phyloP scores from a whole-genome alignment of 768 basidiomycete genomes.

The Lactarius deliciosus region DNA sequence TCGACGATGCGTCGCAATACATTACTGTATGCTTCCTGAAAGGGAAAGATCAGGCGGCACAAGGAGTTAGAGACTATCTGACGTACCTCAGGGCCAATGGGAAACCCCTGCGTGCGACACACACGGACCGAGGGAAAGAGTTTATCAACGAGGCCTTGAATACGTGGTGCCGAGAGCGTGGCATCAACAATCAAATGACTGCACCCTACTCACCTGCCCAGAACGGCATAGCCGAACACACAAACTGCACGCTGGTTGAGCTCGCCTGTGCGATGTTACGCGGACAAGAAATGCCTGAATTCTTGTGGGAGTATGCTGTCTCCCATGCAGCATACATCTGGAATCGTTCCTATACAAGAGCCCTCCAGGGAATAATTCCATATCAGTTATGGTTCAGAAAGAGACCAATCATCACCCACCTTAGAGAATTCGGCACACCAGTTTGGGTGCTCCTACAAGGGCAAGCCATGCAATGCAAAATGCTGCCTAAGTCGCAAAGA shows the following conservation, averaged over 20 bases:
- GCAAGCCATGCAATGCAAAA: not conserved
- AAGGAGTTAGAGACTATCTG: not conserved
- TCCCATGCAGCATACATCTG: no score
- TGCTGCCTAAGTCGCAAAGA: not conserved
- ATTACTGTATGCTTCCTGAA: not conserved
- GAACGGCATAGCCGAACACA: not conserved
- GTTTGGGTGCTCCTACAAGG: not conserved
- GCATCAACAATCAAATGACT: not conserved
- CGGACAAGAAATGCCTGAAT: no score
- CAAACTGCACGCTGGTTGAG: not conserved
- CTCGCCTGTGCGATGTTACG: no score
- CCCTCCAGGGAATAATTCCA: accelerated
- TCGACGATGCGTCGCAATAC: not conserved
- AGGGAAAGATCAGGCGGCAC: not conserved
- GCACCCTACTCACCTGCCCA: not conserved
- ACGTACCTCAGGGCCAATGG: accelerated
- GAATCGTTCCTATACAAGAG: no score
- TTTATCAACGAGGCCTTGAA: not conserved
- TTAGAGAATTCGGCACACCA: no score
- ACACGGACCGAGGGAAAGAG: not conserved
- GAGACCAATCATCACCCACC: accelerated
- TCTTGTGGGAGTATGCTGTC: no score
- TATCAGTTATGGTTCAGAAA: no score
- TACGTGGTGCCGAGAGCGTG: not conserved
- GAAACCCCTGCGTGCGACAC: accelerated